phyloP scores from a whole-genome alignment of 2,329 filamentous ascomycete genomes.

The Bipolaris sorokiniana region DNA sequence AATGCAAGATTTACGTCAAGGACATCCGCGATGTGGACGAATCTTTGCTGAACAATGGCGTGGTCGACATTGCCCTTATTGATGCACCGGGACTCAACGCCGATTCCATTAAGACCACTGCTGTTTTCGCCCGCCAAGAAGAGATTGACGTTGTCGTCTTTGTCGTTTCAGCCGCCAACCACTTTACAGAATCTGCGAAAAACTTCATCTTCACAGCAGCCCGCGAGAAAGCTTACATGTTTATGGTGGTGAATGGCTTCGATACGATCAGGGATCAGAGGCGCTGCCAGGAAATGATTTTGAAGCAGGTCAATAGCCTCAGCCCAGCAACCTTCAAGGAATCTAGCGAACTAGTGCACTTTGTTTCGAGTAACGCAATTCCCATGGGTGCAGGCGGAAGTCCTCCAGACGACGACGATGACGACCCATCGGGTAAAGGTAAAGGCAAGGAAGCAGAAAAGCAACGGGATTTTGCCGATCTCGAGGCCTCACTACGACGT shows the following conservation, averaged over 20 bases:
- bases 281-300: slow-evolving; percentile 87
- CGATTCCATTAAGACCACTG: slow-evolving; percentile 95
- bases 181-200: slow-evolving; percentile 96
- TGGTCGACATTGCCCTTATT: slow-evolving; percentile 96
- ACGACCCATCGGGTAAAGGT: slow-evolving; percentile 57
- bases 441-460: slow-evolving; percentile 80
- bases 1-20: slow-evolving; percentile 96
- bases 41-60: slow-evolving; percentile 93
- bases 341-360: slow-evolving; percentile 89
- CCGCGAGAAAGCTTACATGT: slow-evolving; percentile 96
- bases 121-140: slow-evolving; percentile 94
- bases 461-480: slow-evolving; percentile 83
- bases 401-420: slow-evolving; percentile 47
- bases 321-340: slow-evolving; percentile 95
- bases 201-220: slow-evolving; percentile 97
- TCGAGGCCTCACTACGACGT: slow-evolving; percentile 85
- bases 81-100: slow-evolving; percentile 95
- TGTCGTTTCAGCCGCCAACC: slow-evolving; percentile 95
- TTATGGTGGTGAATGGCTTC: slow-evolving; percentile 98
- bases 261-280: slow-evolving; percentile 92
- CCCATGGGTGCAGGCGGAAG: slow-evolving; percentile 63
- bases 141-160: slow-evolving; percentile 99
- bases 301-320: slow-evolving; percentile 86
- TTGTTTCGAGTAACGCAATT: slow-evolving; percentile 96
- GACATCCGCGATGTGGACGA: slow-evolving; percentile 89